phyloP scores from a whole-genome alignment of 108 stramenopile species.

The Cylindrotheca fusiformis region DNA sequence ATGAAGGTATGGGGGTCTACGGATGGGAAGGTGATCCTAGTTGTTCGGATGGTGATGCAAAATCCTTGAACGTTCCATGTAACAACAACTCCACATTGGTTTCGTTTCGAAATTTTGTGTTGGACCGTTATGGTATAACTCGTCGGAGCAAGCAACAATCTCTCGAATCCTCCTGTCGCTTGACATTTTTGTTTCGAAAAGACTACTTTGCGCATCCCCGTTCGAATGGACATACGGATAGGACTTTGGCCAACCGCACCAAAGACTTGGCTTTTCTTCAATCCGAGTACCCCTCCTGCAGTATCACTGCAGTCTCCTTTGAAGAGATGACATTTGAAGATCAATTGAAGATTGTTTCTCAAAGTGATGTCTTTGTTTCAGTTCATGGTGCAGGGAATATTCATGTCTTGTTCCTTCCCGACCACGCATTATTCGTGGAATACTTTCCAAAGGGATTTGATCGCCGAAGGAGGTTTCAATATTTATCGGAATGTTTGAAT shows the following conservation, averaged over 20 bases:
- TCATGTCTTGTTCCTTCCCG: conserved; percentile 22
- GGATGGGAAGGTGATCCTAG: conserved; percentile 1
- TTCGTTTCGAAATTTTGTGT: conserved; percentile 20
- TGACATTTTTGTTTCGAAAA: conserved; percentile 18
- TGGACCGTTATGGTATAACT: conserved; percentile 7
- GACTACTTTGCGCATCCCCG: conserved; percentile 20
- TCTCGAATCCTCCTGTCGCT: not conserved
- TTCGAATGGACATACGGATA: conserved; percentile 13
- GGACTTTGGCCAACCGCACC: conserved; percentile 3
- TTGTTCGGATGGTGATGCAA: not conserved
- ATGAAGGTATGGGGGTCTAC: conserved; percentile 11
- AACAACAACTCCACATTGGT: conserved; percentile 13
- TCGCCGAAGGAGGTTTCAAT: conserved; percentile 8
- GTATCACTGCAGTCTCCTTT: conserved; percentile 9
- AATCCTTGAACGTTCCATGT: not conserved
- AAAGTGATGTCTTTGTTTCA: conserved; percentile 18
- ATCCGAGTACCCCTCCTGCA: conserved; percentile 8
- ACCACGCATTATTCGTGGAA: conserved; percentile 10
- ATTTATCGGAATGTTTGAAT: conserved; percentile 18
- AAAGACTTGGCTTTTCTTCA: conserved; percentile 8
- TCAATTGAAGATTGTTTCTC: conserved; percentile 4
- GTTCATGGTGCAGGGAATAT: conserved; percentile 28
- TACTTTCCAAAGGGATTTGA: conserved; percentile 21
- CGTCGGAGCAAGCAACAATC: not conserved
- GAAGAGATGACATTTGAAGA: conserved; percentile 16